phyloP scores from a whole-genome alignment of 257 asterid species.

The Plantago elongata region DNA sequence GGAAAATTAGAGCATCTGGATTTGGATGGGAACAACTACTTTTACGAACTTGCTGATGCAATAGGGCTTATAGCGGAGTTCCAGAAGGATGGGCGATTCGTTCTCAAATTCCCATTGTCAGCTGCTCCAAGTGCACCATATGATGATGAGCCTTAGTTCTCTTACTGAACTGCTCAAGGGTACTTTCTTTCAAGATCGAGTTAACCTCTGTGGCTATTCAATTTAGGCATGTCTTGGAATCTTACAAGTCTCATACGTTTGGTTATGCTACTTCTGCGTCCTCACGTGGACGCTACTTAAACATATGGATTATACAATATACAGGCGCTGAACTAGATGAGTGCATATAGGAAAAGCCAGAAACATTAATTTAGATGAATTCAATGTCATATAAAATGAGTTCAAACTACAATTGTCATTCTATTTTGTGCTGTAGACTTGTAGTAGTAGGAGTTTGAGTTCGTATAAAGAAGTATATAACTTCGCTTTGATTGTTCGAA shows the following conservation, averaged over 20 bases:
- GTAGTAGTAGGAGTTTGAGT: no score
- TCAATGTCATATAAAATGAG: no score
- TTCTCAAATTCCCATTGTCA: slow-evolving; percentile 32
- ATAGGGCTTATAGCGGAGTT: slow-evolving; percentile 41
- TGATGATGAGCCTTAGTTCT: slow-evolving; percentile 69
- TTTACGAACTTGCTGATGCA: slow-evolving; percentile 31
- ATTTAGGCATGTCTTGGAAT: neutral
- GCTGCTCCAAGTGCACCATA: slow-evolving; percentile 41
- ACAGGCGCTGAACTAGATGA: no score
- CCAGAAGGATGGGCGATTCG: slow-evolving; percentile 34
- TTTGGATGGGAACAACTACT: slow-evolving; percentile 54
- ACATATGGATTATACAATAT: no score
- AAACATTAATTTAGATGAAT: no score
- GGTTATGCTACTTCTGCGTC: no score
- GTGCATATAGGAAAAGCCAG: no score
- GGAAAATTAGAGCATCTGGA: slow-evolving; percentile 78
- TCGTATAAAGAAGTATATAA: no score
- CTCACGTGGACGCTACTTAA: no score
- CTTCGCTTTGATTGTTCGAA: no score
- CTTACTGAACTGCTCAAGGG: slow-evolving; percentile 16
- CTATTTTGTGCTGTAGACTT: no score
- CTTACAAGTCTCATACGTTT: neutral
- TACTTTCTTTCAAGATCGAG: neutral
- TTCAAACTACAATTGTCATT: no score
- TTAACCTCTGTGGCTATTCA: neutral